Percentiles rank a stretch among this genome's conserved stretches.
phyloP scores from a whole-genome alignment of 164 flowering plant species.

The Magnolia sinica region DNA sequence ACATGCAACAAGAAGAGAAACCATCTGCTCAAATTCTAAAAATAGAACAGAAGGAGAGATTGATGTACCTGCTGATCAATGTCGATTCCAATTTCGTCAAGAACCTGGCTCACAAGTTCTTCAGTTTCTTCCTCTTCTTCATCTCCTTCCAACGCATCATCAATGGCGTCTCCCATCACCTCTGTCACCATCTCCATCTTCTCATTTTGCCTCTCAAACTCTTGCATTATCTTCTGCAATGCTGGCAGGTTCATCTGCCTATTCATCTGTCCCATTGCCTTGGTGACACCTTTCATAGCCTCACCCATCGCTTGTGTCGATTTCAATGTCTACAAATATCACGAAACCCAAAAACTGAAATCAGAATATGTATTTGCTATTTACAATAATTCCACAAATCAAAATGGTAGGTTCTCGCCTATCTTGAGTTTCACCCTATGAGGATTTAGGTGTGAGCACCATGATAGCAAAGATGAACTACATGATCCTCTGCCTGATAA shows the following conservation, averaged over 20 bases:
- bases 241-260: constrained; percentile 86
- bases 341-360: not conserved
- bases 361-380: too few species aligned
- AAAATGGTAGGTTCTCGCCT: too few species aligned
- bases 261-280: constrained; percentile 94
- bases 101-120: constrained; percentile 79
- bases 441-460: too few species aligned
- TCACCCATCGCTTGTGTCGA: constrained; percentile 94
- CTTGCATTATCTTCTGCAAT: constrained; percentile 80
- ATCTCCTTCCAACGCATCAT: constrained; percentile 87
- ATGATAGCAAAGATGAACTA: too few species aligned
- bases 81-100: constrained; percentile 80
- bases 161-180: constrained; percentile 88
- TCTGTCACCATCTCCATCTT: constrained; percentile 82
- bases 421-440: too few species aligned
- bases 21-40: not conserved
- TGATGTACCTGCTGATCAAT: constrained; percentile 58
- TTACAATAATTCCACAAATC: too few species aligned
- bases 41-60: not conserved
- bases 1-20: too few species aligned
- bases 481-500: too few species aligned
- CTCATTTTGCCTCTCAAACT: constrained; percentile 85
- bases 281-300: constrained; percentile 91
- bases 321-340: constrained; percentile 53
- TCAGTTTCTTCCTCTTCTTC: constrained; percentile 90